These are phyloP conservation scores for Irpex sp. DNA, from an alignment of 1,284 basidiomycete genomes.

Conservation along the genomic window DNA sequence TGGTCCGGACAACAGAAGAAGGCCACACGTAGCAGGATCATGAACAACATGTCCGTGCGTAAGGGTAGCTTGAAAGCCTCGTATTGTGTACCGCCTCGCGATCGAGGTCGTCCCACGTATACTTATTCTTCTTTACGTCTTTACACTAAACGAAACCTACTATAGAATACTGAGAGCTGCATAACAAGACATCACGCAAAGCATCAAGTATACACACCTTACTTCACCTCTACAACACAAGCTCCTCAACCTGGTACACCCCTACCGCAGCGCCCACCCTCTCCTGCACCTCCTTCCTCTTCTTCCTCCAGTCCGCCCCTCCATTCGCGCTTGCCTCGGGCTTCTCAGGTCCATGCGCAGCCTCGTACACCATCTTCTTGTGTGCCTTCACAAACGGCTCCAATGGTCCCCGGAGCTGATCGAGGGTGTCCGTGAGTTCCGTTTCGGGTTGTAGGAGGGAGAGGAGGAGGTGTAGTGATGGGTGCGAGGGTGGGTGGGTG, in stretches of 20 bases:
- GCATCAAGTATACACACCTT: no score
- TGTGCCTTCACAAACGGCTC: constrained; percentile 58
- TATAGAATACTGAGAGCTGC: no score
- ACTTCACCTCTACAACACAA: constrained; percentile 40
- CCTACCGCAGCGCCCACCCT: constrained; percentile 53
- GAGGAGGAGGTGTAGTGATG: constrained; percentile 44
- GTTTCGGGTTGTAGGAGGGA: constrained; percentile 53
- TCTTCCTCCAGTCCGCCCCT: constrained; percentile 58
- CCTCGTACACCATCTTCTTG: constrained; percentile 39
- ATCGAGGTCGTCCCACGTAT: no score
- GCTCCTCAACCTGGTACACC: constrained; percentile 67
- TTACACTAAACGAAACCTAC: no score
- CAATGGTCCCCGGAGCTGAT: constrained; percentile 54
- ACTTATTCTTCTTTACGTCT: no score
- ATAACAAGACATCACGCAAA: no score
- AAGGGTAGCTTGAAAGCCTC: no score
- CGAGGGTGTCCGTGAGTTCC: constrained; percentile 41
- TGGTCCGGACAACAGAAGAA: no score
- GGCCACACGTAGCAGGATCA: no score
- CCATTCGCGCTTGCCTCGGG: constrained; percentile 45
- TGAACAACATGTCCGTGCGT: no score
- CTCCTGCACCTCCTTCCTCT: constrained; percentile 49
- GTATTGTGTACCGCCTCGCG: no score
- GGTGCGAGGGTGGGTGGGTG: constrained; percentile 50
- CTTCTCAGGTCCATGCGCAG: constrained; percentile 21